A percentile compares a stretch with the other conserved stretches of the same genome.
Conservation (phyloP, 352 stramenopile species). For the Phytopythium litorale region DNA sequence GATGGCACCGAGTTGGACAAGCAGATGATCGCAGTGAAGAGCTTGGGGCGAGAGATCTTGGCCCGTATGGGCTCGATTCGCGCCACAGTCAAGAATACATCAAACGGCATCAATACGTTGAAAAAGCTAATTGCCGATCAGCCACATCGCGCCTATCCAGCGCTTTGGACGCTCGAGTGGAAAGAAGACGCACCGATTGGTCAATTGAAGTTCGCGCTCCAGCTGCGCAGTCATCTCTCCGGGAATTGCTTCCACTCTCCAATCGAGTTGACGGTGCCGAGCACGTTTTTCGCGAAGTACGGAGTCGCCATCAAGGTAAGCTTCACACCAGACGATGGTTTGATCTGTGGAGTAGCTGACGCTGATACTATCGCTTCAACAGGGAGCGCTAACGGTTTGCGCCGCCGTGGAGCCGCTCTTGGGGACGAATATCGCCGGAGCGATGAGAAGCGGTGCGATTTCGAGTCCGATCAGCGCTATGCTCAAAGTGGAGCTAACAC, state of each 20-base stretch:
- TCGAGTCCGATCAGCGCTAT: too few relatives aligned
- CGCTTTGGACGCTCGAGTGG: constrained; percentile 25
- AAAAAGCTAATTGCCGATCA: too few relatives aligned
- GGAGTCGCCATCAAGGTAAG: constrained; percentile 3
- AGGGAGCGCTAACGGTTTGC: not conserved
- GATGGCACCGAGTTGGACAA: not conserved
- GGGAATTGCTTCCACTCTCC: constrained; percentile 19
- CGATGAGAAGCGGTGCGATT: not conserved
- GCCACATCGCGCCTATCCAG: constrained; percentile 2
- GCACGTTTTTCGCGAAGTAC: constrained; percentile 13
- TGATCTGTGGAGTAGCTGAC: too few relatives aligned
- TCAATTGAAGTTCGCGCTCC: constrained; percentile 1
- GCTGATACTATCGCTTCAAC: not conserved
- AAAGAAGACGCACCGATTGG: not conserved
- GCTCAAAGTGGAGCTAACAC: too few relatives aligned
- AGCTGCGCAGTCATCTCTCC: constrained; percentile 21
- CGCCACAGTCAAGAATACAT: too few relatives aligned
- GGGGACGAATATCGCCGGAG: not conserved
- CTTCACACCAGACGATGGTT: too few relatives aligned
- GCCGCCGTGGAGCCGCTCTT: not conserved
- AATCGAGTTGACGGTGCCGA: constrained; percentile 13
- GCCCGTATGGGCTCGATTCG: too few relatives aligned
- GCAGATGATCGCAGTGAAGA: not conserved
- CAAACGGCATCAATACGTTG: too few relatives aligned
- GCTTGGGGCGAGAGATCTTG: too few relatives aligned